Evolutionary conservation across 371 early-diverging fungal genomes (phyloP).

Genomic region (Apophysomyces ossiformis): DNA sequence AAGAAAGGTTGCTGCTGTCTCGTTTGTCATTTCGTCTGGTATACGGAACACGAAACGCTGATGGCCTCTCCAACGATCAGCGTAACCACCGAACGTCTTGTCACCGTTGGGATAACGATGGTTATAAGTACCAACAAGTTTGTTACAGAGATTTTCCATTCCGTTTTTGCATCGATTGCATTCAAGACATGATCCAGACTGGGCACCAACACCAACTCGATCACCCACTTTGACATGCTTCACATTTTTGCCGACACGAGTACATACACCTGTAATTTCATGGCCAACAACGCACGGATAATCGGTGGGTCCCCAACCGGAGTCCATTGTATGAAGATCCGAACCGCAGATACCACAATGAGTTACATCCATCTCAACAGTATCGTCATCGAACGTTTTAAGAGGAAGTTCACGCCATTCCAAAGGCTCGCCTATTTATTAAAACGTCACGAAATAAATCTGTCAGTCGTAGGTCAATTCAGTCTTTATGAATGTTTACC

Average conservation of each 20-base stretch:
- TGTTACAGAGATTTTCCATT: constrained; percentile 28
- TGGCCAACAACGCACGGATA: constrained; percentile 15
- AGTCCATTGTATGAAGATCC: constrained; percentile 59
- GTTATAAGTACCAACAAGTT: constrained; percentile 35
- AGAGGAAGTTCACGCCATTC: constrained; percentile 19
- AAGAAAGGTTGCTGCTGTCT: constrained; percentile 59
- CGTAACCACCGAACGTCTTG: constrained; percentile 73
- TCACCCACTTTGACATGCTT: constrained; percentile 65
- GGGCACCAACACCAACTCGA: constrained; percentile 74
- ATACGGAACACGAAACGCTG: constrained; percentile 62
- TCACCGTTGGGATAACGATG: constrained; percentile 57
- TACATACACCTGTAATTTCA: constrained; percentile 37
- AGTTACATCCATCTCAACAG: constrained; percentile 50
- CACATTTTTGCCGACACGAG: constrained; percentile 57
- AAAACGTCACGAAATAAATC: no score
- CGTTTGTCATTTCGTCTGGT: constrained; percentile 58
- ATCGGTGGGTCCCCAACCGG: constrained; percentile 20
- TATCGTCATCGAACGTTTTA: constrained; percentile 38
- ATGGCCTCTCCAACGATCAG: constrained; percentile 64
- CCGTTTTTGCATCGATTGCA: constrained; percentile 32
- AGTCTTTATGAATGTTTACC: no score
- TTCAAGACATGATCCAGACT: constrained; percentile 51
- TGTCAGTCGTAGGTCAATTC: no score
- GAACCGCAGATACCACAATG: constrained; percentile 58
- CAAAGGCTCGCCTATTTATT: constrained; percentile 18